Evolutionary conservation across 495 filamentous ascomycete genomes (phyloP).

Genomic region (Penicillium paradoxum): DNA sequence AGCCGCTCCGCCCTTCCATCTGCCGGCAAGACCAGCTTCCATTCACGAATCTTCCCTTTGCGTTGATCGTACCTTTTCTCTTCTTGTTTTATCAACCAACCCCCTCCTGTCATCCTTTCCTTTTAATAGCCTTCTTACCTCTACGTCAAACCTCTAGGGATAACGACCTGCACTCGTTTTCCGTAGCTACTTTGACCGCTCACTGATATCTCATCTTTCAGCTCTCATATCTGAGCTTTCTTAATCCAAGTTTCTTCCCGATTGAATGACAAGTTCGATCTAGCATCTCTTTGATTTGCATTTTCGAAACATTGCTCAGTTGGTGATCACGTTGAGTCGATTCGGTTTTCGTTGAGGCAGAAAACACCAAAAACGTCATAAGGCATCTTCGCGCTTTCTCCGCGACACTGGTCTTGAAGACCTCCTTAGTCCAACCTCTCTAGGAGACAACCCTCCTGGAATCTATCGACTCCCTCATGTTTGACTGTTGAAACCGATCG

Average conservation of each 20-base stretch:
- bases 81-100: constrained; percentile 12
- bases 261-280: constrained; percentile 8
- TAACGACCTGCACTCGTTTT: constrained; percentile 49
- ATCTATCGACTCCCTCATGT: constrained; percentile 41
- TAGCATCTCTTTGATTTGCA: constrained; percentile 7
- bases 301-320: background rate
- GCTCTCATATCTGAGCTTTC: constrained; percentile 18
- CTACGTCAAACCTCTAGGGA: constrained; percentile 27
- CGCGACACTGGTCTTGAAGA: constrained; percentile 32
- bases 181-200: constrained; percentile 31
- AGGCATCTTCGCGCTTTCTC: constrained; percentile 36
- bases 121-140: constrained; percentile 7
- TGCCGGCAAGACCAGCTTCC: constrained; percentile 22
- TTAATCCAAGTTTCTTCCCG: constrained; percentile 5
- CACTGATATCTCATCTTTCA: constrained; percentile 19
- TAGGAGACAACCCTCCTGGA: constrained; percentile 33
- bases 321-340: constrained; percentile 10
- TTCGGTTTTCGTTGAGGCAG: constrained; percentile 30
- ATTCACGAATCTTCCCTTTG: constrained; percentile 32
- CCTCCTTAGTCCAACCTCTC: constrained; percentile 22
- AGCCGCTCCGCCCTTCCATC: constrained; percentile 24
- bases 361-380: constrained; percentile 44
- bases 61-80: constrained; percentile 14
- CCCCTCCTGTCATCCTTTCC: constrained; percentile 12
- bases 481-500: constrained; percentile 32